phyloP scores from a whole-genome alignment of 1,284 basidiomycete species.

The Naganishia sp. region DNA sequence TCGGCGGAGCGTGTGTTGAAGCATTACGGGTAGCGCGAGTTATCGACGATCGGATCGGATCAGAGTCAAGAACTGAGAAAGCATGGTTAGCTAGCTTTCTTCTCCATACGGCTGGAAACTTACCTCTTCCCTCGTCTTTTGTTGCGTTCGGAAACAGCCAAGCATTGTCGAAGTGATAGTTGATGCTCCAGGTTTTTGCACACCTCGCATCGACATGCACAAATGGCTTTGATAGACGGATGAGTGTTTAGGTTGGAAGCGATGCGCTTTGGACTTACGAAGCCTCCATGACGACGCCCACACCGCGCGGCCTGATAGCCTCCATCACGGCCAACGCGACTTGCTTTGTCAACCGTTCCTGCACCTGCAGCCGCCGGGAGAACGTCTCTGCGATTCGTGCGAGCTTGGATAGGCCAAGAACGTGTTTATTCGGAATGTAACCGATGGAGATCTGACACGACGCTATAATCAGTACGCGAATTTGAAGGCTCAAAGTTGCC shows the following conservation, averaged over 20 bases:
- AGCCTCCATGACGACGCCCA: conserved; percentile 99
- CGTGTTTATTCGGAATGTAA: conserved; percentile 94
- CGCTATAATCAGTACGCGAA: not conserved
- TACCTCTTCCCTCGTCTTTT: conserved; percentile 91
- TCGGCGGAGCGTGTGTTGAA: conserved; percentile 1
- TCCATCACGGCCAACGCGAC: conserved; percentile 96
- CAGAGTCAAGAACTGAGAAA: conserved; percentile 66
- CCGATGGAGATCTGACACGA: conserved; percentile 65
- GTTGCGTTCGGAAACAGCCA: conserved; percentile 93
- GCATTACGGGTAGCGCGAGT: not conserved
- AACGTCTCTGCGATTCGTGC: conserved; percentile 98
- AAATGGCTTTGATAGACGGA: conserved; percentile 67
- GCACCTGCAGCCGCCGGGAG: conserved; percentile 90
- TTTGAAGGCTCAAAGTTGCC: not conserved
- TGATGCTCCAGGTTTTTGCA: conserved; percentile 94
- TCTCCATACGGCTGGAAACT: not conserved
- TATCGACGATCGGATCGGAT: conserved; percentile 55
- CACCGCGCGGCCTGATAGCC: conserved; percentile 92
- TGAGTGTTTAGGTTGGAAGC: not conserved
- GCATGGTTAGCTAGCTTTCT: not conserved
- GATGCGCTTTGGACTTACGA: conserved; percentile 64
- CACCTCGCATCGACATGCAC: conserved; percentile 99
- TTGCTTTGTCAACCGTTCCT: conserved; percentile 96
- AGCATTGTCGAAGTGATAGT: conserved; percentile 99
- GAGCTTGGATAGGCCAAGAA: conserved; percentile 95